Percentiles rank a stretch among this genome's conserved stretches.
Conservation (phyloP, 495 filamentous ascomycete species). For the Podospora australis region DNA sequence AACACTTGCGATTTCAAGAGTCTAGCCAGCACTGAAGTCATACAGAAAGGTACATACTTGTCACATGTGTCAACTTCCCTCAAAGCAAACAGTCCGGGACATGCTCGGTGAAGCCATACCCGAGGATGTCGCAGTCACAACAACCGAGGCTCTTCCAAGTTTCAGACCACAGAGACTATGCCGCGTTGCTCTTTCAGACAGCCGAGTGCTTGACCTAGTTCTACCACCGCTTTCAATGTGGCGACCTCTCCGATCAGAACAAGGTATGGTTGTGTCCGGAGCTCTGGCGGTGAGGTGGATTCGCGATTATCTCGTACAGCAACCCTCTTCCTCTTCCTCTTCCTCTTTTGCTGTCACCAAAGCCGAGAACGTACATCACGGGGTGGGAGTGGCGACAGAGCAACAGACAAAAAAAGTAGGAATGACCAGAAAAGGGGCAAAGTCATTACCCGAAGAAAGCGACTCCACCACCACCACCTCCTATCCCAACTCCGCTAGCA, state of each 20-base stretch:
- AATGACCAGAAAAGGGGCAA: background rate
- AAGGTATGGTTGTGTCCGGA: constrained; percentile 28
- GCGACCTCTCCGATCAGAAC: constrained; percentile 38
- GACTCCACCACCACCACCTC: too few relatives aligned
- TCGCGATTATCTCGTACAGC: constrained; percentile 4
- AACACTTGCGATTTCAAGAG: too few relatives aligned
- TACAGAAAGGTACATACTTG: background rate
- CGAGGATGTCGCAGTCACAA: constrained; percentile 23
- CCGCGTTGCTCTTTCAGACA: constrained; percentile 28
- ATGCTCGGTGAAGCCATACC: constrained; percentile 25
- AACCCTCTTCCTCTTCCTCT: background rate
- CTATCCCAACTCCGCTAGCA: too few relatives aligned
- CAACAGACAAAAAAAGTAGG: background rate
- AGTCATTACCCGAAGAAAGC: background rate
- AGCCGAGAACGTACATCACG: background rate
- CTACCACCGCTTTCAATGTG: constrained; percentile 27
- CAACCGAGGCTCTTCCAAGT: constrained; percentile 22
- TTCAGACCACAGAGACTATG: constrained; percentile 30
- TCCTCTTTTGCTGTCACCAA: too few relatives aligned
- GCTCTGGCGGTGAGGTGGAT: constrained; percentile 28
- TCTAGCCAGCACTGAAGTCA: background rate
- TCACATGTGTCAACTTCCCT: constrained; percentile 32
- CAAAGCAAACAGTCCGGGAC: constrained; percentile 26
- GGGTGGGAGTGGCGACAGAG: background rate
- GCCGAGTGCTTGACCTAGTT: constrained; percentile 27